Base-by-base conservation (phyloP, 495 filamentous ascomycete genomes). In the Penicillium canescens region DNA sequence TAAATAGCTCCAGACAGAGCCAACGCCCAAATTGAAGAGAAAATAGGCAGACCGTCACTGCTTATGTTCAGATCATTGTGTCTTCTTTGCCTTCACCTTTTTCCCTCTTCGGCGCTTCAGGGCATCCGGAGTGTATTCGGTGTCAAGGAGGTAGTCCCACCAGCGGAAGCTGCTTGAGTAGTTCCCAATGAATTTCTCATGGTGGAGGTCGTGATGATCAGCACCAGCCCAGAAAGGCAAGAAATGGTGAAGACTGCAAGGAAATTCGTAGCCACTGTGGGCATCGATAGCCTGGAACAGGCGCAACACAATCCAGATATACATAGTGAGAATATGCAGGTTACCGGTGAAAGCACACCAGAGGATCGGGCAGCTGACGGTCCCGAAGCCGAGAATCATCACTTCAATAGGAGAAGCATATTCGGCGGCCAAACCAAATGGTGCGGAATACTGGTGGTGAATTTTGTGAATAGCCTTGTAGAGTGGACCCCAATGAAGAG, bases 171-270 rank as follows among this genome's bases (percentile, higher is more conserved):
- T 95, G 68, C 91, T 96, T 20, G 93, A 80, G 69, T 96, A 98
- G 77, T 98, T 98, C 46, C 94, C 94, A 61, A 98, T 90, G 79
- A 98, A 98, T 54, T 87, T 84, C 78, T 98, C 94, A 72, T 98
- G 94, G 72, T 98, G 94, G 23, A 90, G 77, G 66, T 98, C 94
- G 72, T 98, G 94, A 75, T 97, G 92, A 54, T 96, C 86, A 31
- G 94, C 94, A 58, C 94, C 94, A 52, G 93, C 94, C 95, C 95
- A 98, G 82, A 98, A 96, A 12, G 94, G 94, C 13, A 98, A 72
- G 78, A 98, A 89, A 70, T 96, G 91, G 70, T 94, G 91, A 65
- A 98, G 77, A 66, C 87, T 91, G 89, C 90, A 98, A 47, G 94
- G 94, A 73, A 98, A 98, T 65, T 98, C 94, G 70, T 98, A 98